phyloP scores from a whole-genome alignment of 208 protist genomes.

The Naegleria lovaniensis region DNA sequence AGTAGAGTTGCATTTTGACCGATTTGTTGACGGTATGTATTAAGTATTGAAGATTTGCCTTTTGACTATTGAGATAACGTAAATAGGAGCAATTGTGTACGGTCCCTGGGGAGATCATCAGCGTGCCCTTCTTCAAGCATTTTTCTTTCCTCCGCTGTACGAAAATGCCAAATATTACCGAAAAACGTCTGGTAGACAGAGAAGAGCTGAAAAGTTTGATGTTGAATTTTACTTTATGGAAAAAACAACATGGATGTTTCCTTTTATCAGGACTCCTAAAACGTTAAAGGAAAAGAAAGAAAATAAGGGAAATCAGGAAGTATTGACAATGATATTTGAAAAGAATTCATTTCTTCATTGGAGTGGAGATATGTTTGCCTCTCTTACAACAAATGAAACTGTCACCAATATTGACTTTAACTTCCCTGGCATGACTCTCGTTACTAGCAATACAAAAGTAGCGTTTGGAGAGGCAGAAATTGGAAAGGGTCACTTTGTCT shows the following conservation, averaged over 20 bases:
- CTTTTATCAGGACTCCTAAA: not conserved
- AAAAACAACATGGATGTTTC: not conserved
- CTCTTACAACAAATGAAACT: not conserved
- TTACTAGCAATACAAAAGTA: not conserved
- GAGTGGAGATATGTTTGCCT: not conserved
- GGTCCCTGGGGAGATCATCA: not conserved
- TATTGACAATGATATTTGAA: not conserved
- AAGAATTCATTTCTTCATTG: conserved; percentile 5
- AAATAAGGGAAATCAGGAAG: not conserved
- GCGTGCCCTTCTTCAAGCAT: not conserved
- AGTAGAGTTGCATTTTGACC: not conserved
- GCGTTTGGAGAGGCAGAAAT: not conserved
- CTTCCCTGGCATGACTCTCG: not conserved
- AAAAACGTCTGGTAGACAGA: not conserved
- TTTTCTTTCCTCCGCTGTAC: not conserved
- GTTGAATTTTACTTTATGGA: not conserved
- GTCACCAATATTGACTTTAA: not conserved
- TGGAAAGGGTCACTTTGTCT: not conserved
- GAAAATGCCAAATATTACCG: not conserved
- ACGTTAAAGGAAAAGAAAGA: not conserved
- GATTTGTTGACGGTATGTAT: not conserved
- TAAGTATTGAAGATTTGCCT: too few relatives aligned
- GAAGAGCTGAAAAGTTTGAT: not conserved
- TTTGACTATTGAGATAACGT: too few relatives aligned
- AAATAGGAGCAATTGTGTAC: not conserved